These are phyloP conservation scores for Arabidopsis hybrid DNA, from an alignment of 441 rosid genomes.

Conservation along the genomic window DNA sequence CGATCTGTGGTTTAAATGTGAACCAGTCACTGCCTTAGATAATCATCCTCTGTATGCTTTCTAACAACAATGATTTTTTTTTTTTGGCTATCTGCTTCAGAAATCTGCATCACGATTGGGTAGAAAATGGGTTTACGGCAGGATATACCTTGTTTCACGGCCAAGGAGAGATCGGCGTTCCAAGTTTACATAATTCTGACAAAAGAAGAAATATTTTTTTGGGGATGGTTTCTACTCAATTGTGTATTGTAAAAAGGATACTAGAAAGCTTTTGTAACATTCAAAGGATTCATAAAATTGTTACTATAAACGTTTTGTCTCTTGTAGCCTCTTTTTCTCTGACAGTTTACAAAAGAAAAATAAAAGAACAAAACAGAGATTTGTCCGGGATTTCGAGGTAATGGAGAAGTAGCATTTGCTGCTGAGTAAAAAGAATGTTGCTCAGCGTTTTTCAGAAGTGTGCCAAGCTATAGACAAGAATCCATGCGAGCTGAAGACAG, in stretches of 20 bases:
- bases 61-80: constrained; percentile 21
- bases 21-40: neutral
- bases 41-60: constrained; percentile 4
- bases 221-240: constrained; percentile 32
- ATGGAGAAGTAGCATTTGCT: constrained; percentile 7
- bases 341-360: constrained; percentile 3
- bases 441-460: constrained; percentile 60
- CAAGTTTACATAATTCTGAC: constrained; percentile 48
- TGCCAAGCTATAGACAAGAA: constrained; percentile 92
- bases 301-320: constrained; percentile 30
- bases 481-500: constrained; percentile 82
- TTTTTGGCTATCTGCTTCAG: constrained; percentile 50
- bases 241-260: constrained; percentile 16
- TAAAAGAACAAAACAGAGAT: constrained; percentile 10
- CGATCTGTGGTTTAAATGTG: neutral
- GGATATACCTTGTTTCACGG: constrained; percentile 77
- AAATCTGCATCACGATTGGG: constrained; percentile 60
- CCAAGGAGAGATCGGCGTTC: constrained; percentile 55
- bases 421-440: constrained; percentile 7
- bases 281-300: constrained; percentile 21
- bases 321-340: too few species aligned
- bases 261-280: constrained; percentile 34
- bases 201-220: constrained; percentile 16
- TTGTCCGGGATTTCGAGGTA: neutral
- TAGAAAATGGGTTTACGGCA: constrained; percentile 87